Evolutionary conservation across 495 filamentous ascomycete genomes (phyloP).

Genomic region (Parathielavia hyrcaniae): DNA sequence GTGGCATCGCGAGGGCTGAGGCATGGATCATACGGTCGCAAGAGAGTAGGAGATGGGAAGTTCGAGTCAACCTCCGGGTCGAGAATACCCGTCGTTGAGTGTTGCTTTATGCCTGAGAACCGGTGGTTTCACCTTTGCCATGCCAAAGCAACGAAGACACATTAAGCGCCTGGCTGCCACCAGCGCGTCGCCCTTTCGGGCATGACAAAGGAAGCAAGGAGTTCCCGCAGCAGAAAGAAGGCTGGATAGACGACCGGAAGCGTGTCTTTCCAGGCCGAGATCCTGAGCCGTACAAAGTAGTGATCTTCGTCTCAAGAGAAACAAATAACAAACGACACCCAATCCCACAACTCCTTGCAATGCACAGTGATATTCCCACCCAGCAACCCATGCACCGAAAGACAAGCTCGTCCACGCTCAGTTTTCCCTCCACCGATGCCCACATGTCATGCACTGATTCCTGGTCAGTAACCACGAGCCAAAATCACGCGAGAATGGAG

Average conservation of each 20-base stretch:
- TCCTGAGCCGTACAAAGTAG: background rate
- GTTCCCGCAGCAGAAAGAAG: background rate
- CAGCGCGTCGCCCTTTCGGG: constrained; percentile 7
- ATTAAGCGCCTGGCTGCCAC: background rate
- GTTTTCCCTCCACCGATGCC: constrained; percentile 53
- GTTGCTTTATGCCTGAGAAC: background rate
- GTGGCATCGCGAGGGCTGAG: constrained; percentile 39
- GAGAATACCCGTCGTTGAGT: background rate
- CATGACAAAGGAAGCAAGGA: background rate
- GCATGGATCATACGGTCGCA: background rate
- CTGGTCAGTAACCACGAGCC: background rate
- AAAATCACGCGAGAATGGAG: background rate
- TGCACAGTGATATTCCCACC: constrained; percentile 13
- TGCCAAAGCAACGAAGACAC: background rate
- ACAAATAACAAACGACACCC: constrained; percentile 9
- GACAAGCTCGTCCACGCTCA: constrained; percentile 18
- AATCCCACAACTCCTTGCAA: constrained; percentile 25
- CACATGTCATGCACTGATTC: constrained; percentile 54
- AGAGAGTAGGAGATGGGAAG: background rate
- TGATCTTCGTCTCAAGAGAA: background rate
- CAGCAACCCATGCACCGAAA: background rate
- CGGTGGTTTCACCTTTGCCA: background rate
- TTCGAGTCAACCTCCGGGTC: background rate
- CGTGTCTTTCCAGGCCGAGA: background rate
- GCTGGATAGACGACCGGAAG: background rate